Evolutionary conservation across 2,329 filamentous ascomycete genomes (phyloP).

Genomic region (Trichoderma sp.): DNA sequence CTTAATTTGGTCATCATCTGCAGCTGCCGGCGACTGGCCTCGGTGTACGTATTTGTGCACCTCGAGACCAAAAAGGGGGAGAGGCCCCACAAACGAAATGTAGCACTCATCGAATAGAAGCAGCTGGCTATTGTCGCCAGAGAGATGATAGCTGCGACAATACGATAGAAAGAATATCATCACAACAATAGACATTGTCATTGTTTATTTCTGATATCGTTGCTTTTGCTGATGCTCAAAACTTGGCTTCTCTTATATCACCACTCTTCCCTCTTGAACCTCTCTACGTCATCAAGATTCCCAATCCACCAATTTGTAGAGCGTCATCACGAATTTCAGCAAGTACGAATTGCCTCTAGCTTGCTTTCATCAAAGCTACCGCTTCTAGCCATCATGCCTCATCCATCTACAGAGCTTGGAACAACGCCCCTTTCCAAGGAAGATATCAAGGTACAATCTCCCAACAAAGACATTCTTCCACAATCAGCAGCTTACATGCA

Average conservation of each 20-base stretch:
- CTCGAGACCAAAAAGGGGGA: neutral
- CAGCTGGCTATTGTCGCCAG: slow-evolving; percentile 20
- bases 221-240: neutral
- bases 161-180: neutral
- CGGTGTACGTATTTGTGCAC: neutral
- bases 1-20: neutral
- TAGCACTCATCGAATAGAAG: slow-evolving; percentile 7
- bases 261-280: neutral
- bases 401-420: neutral
- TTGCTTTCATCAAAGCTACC: neutral
- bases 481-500: neutral
- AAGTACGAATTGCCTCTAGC: neutral
- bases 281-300: neutral
- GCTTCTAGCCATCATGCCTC: slow-evolving; percentile 10
- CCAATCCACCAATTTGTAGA: neutral
- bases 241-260: neutral
- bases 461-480: neutral
- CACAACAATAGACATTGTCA: slow-evolving; percentile 4
- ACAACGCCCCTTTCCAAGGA: neutral
- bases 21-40: neutral
- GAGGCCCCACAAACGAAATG: slow-evolving; percentile 5
- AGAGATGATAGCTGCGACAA: neutral
- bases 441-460: neutral
- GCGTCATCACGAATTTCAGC: neutral
- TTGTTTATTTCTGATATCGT: neutral